Base-by-base conservation (phyloP, 2,329 filamentous ascomycete genomes). In the Apiospora aurea region DNA sequence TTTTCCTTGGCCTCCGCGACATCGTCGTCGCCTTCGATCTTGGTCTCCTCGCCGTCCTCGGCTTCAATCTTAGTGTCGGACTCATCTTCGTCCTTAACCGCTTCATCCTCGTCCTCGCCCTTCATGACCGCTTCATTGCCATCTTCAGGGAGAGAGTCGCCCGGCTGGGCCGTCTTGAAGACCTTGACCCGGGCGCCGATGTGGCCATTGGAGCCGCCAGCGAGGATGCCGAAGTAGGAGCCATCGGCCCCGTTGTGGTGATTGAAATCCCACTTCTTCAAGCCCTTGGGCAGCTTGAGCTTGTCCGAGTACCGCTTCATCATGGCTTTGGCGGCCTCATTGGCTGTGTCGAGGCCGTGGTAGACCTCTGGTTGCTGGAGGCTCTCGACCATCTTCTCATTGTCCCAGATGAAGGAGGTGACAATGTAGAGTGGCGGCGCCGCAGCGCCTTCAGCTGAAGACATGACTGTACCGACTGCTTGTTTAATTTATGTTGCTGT, bases 301-400 rank as follows among this genome's bases (percentile, higher is more conserved):
- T 66, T 43, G 67, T 72, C 34, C 16, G 71, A 57, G 24, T 71
- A 69, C 11, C 73, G 67, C 4, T 14, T 18, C 69, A 74, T 68
- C 69, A 74, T 68, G 18, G n/a, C 14, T 26, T 61, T 70, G 18
- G 73, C 73, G n/a, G 73, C 67, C n/a, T 24, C 66, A 51, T 74
- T 74, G 38, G 73, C 73, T n/a, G 71, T 53, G 18, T 47, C 49
- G 14, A 69, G 38, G 18, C 47, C 67, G 8, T 70, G 49, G 67
- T 74, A 71, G 26, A 71, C 57, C 70, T 72, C 71, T 10, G 70
- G 67, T 10, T 43, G 71, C 61, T 70, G 71, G 38, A 71, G 67
- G 44, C 47, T 71, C 61, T 71, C 69, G 11, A 69, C 46, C 41
- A 66, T 51, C 11, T 70, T 18, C 13, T 71, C 41, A 41, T 74